Base-by-base conservation (phyloP, 1,139 yeast genomes). In the Lodderomyces parapsilosis region DNA sequence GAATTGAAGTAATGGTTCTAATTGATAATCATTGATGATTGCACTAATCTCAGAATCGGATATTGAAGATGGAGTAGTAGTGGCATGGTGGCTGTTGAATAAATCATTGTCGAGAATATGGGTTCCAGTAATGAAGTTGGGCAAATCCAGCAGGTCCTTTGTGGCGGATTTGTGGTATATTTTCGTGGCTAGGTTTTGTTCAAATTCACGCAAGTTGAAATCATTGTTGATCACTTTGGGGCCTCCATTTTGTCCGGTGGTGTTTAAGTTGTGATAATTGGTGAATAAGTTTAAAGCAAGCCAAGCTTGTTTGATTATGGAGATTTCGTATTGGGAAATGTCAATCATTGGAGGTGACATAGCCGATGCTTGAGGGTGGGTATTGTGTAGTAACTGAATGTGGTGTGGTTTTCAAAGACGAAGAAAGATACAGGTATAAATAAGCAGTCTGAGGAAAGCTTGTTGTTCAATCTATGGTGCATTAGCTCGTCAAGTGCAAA, bases 1-100 rank as follows among this genome's bases (percentile, higher is more conserved):
- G 19, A 59, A 45, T 24, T 59, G 53, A 11, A 60, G 48, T 42
- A 59, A 41, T 18, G 50, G 44, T 17, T 43, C 44, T 4, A 59
- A 47, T 43, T 60, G 63, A 45, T 55, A 60, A 35, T 48, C 48
- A 5, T 46, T 25, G 14, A 48, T 47, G 10, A 51, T 43, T 25
- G 43, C 36, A 10, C 51, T 50, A 34, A 50, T 46, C 10, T 49
- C 44, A n/a, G 18, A 7, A 2, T 36, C 17, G 3, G 43, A 34
- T 31, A 40, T 19, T 28, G 36, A 14, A n/a, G 19, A 18, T 2
- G 33, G 9, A 6, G n/a, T n/a, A n/a, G n/a, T n/a, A n/a, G n/a
- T n/a, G n/a, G n/a, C n/a, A n/a, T 17, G 13, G 20, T 14, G 11
- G 14, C 22, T 25, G 30, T 14, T 13, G 15, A 17, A 14, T 36